Percentiles rank a stretch among this genome's conserved stretches.
Conservation (phyloP, 1,284 basidiomycete species). For the Phellopilus nigrolimitatus region DNA sequence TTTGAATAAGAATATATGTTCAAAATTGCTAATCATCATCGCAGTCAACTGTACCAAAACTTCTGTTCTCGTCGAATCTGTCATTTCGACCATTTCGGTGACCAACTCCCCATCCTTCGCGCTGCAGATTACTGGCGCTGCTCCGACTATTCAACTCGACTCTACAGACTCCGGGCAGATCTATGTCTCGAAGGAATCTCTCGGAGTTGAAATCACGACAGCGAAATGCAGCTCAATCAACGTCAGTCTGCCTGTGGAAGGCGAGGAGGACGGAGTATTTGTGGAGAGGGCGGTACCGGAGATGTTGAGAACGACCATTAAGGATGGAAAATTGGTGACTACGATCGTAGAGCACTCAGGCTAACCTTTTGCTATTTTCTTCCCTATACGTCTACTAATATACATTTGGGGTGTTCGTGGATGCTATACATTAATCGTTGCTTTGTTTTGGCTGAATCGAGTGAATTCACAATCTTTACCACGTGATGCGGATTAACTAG, state of each 20-base stretch:
- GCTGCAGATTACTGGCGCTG: conserved; percentile 85
- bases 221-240: conserved; percentile 96
- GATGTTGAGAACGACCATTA: conserved; percentile 87
- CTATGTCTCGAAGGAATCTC: conserved; percentile 83
- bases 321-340: conserved; percentile 84
- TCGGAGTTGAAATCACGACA: conserved; percentile 85
- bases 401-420: no score
- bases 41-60: conserved; percentile 89
- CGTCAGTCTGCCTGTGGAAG: conserved; percentile 82
- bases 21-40: conserved; percentile 9
- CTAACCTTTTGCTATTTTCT: conserved; percentile 3
- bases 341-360: conserved; percentile 79
- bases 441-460: no score
- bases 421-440: no score
- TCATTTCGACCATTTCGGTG: conserved; percentile 85
- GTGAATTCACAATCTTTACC: no score
- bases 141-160: conserved; percentile 92
- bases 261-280: conserved; percentile 89
- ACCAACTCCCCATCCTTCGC: conserved; percentile 92
- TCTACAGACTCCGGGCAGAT: conserved; percentile 94
- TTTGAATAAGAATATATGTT: conserved; percentile 12
- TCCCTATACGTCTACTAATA: no score
- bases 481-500: no score
- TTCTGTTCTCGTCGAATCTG: conserved; percentile 84
- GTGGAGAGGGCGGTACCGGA: conserved; percentile 91